Conservation (phyloP, 176 grass and related monocot genomes). For the Bromus sterilis region DNA sequence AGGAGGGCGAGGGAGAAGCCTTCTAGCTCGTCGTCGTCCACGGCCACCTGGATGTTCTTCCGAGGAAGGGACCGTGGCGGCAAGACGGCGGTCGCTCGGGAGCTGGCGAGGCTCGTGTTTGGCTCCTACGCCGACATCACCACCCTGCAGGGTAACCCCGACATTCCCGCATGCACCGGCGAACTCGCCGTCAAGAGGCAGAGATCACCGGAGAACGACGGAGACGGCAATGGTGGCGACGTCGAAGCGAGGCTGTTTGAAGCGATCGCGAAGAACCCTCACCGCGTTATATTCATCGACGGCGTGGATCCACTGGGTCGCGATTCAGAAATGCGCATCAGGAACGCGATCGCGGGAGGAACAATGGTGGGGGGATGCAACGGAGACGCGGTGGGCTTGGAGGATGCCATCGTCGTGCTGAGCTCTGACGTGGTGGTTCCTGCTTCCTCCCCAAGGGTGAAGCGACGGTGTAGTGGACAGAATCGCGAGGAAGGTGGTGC, state of each 20-base stretch:
- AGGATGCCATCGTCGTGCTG: conserved; percentile 58
- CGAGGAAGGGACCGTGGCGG: conserved; percentile 35
- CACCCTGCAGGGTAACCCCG: background rate
- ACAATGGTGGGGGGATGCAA: background rate
- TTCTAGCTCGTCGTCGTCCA: background rate
- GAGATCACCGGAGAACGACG: background rate
- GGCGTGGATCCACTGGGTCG: conserved; percentile 16
- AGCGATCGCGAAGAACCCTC: conserved; percentile 35
- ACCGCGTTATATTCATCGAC: conserved; percentile 58
- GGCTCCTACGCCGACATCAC: conserved; percentile 35
- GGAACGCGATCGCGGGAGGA: conserved; percentile 17
- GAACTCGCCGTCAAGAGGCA: conserved; percentile 4
- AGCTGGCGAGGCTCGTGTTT: conserved; percentile 64
- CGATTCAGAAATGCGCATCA: conserved; percentile 16
- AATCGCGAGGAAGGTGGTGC: background rate
- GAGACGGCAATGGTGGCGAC: background rate
- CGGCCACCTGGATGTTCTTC: conserved; percentile 59
- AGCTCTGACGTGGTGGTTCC: conserved; percentile 15
- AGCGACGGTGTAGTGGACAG: background rate
- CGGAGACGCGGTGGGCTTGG: conserved; percentile 29
- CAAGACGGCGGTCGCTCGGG: conserved; percentile 43
- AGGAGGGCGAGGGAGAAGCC: background rate
- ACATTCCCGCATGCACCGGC: background rate
- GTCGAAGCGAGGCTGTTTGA: conserved; percentile 15
- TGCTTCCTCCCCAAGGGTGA: conserved; percentile 23